A percentile compares a stretch with the other conserved stretches of the same genome.
Conservation (phyloP, 139 green algal genomes). For the Chlorella sp. region DNA sequence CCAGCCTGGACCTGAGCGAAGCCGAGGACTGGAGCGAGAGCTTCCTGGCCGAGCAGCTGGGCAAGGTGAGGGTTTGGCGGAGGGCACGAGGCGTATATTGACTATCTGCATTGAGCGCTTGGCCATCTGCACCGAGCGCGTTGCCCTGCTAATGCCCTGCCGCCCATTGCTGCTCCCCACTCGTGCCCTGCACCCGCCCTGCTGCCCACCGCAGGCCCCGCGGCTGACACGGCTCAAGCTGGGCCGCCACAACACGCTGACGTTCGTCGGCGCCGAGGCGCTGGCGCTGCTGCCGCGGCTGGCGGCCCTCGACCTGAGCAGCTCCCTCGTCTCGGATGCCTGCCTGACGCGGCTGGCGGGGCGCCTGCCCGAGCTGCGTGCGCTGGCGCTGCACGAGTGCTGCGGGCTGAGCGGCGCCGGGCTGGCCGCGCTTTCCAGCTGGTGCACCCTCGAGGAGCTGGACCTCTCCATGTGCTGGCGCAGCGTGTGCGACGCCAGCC, state of each 20-base stretch:
- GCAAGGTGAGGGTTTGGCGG: not conserved
- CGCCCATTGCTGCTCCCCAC: not conserved
- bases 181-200: not conserved
- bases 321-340: not conserved
- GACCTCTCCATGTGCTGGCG: conserved; percentile 11
- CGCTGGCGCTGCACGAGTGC: conserved; percentile 14
- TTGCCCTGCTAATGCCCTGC: not conserved
- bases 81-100: not conserved
- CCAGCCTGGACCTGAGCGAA: not conserved
- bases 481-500: conserved; percentile 19
- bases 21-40: conserved; percentile 8
- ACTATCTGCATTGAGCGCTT: not conserved
- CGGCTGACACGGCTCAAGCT: not conserved
- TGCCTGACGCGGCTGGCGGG: not conserved
- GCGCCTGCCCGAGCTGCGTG: not conserved
- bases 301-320: not conserved
- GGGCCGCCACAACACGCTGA: conserved; percentile 1
- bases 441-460: not conserved
- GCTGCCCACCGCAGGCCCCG: not conserved
- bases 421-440: not conserved
- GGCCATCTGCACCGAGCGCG: not conserved
- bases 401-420: not conserved
- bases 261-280: not conserved
- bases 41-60: not conserved
- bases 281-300: conserved; percentile 6